Evolutionary conservation across 371 early-diverging fungal species (phyloP), one percentile per base, ranked within the genome.

Genomic region (Mortierella sp.): DNA sequence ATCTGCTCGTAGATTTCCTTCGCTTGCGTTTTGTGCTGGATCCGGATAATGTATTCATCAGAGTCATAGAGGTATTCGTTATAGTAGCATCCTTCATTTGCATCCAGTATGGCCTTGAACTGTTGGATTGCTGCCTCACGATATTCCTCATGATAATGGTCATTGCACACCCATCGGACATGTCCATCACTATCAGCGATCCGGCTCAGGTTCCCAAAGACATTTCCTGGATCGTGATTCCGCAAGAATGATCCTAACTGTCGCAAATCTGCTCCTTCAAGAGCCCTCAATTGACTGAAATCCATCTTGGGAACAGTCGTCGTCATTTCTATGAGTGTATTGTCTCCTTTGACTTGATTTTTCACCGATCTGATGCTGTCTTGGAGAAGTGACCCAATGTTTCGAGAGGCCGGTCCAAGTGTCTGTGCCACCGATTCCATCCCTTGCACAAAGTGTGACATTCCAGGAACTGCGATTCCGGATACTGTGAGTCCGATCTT

Each of bases 211-310:
- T 55, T 50, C 12, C 63, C 55, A 17, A 63, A 16, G 2, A 43
- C 43, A 40, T 40, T 46, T 39, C 31, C 39, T 25, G 29, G 48
- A 25, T 63, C 63, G 29, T 54, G 54, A 56, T 49, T 29, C 50
- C 21, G 46, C 5, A 55, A 8, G 29, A 54, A 54, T 2, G 39
- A 39, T 2, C 27, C 12, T 17, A 54, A 50, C 43, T 41, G 31
- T n/a, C 63, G 47, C 21, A 63, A 21, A 29, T 63, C 63, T 6
- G 48, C 55, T 1, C 63, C 56, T 55, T 63, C 63, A 41, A 63
- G 49, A 27, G 55, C 63, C 48, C 56, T 43, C 37, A 29, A 27
- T 14, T 16, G 25, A 43, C 22, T 46, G 13, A 54, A 19, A 45
- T 44, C 46, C 31, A 34, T 34, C 34, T 34, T 34, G n/a, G n/a